Conservation (phyloP, 306 rosid genomes). For the Pyrus betulifolia region DNA sequence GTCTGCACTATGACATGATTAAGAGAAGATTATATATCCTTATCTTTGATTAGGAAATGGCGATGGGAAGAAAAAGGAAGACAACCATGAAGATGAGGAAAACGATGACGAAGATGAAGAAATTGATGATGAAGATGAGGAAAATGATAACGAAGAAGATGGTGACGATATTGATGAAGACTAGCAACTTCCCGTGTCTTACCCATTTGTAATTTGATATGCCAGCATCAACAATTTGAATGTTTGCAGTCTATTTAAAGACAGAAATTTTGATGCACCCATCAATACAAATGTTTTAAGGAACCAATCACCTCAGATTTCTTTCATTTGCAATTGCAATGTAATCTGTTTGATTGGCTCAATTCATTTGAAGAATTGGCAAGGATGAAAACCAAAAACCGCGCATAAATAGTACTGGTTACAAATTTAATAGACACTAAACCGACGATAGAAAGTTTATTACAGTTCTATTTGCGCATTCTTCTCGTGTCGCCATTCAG, state of each 20-base stretch:
- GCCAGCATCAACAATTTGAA: background rate
- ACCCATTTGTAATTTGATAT: background rate
- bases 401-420: no score
- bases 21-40: background rate
- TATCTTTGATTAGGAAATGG: constrained; percentile 24
- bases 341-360: background rate
- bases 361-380: no score
- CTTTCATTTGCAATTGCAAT: background rate
- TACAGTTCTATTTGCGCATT: no score
- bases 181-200: background rate
- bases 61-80: constrained; percentile 40
- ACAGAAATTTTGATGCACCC: background rate
- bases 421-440: no score
- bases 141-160: constrained; percentile 11
- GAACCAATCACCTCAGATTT: background rate
- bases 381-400: no score
- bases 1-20: background rate
- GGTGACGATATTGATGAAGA: constrained; percentile 14
- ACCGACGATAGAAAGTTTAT: no score
- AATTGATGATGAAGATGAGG: constrained; percentile 21
- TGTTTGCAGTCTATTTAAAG: background rate
- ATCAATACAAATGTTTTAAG: background rate
- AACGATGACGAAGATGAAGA: constrained; percentile 11
- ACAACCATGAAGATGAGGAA: constrained; percentile 18
- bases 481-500: background rate